These are phyloP conservation scores for Wickerhamiella alocasiicola DNA, from an alignment of 805 yeast species.

Conservation along the genomic window DNA sequence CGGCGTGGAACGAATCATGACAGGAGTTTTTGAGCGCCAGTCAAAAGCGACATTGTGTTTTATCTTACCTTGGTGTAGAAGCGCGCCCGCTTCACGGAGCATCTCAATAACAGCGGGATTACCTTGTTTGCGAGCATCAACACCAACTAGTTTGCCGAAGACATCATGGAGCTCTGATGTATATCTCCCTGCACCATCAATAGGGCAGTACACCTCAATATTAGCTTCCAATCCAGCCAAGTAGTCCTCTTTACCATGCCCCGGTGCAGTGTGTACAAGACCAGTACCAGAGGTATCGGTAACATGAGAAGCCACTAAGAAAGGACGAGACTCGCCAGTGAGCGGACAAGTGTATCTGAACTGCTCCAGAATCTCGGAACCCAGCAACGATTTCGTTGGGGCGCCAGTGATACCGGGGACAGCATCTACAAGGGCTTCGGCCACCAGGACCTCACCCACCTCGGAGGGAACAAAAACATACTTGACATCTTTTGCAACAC, in stretches of 20 bases:
- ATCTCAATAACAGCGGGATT: slow-evolving; percentile 34
- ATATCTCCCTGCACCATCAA: slow-evolving; percentile 63
- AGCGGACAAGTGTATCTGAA: slow-evolving; percentile 47
- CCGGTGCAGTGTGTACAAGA: slow-evolving; percentile 93
- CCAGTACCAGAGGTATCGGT: slow-evolving; percentile 81
- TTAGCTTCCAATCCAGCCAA: slow-evolving; percentile 47
- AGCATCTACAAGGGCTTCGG: slow-evolving; percentile 34
- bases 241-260: slow-evolving; percentile 94
- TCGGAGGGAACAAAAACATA: slow-evolving; percentile 40
- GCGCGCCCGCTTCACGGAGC: slow-evolving; percentile 34
- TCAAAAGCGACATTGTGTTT: slow-evolving; percentile 89
- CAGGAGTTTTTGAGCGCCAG: slow-evolving; percentile 93
- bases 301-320: slow-evolving; percentile 73
- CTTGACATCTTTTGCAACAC: slow-evolving; percentile 44
- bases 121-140: slow-evolving; percentile 52
- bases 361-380: slow-evolving; percentile 30
- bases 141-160: slow-evolving; percentile 38
- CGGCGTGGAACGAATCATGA: slow-evolving; percentile 88
- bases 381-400: slow-evolving; percentile 28
- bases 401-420: slow-evolving; percentile 23
- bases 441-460: slow-evolving; percentile 41
- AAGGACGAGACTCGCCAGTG: slow-evolving; percentile 37
- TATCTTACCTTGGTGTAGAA: slow-evolving; percentile 39
- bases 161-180: slow-evolving; percentile 39
- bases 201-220: slow-evolving; percentile 59